Percentiles rank a stretch among this genome's conserved stretches.
Conservation (phyloP, 768 basidiomycete genomes). For the Phlegmacium glaucopus region DNA sequence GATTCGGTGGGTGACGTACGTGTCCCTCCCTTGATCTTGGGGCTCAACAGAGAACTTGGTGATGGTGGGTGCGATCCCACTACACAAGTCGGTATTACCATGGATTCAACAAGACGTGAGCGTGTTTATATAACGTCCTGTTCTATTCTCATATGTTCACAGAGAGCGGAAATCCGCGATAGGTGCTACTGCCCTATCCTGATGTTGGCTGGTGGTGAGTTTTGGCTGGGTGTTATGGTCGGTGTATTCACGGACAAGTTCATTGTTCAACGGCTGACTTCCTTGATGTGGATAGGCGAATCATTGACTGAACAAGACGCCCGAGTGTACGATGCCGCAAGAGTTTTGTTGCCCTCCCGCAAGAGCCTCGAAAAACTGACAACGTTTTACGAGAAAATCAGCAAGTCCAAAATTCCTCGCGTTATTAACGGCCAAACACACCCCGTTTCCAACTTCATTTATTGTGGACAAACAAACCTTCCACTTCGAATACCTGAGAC, state of each 20-base stretch:
- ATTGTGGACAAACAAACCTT: background rate
- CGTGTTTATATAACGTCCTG: too few relatives aligned
- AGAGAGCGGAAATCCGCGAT: too few relatives aligned
- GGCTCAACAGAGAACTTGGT: too few relatives aligned
- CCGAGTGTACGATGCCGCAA: conserved; percentile 7
- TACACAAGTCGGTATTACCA: too few relatives aligned
- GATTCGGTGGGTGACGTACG: too few relatives aligned
- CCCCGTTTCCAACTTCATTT: conserved; percentile 13
- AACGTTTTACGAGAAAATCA: conserved; percentile 3
- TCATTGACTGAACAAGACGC: conserved; percentile 10
- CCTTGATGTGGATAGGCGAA: conserved; percentile 15
- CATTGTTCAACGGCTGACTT: conserved; percentile 17
- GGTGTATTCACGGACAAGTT: conserved; percentile 14
- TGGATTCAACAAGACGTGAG: too few relatives aligned
- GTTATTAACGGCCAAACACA: background rate
- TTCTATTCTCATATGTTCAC: too few relatives aligned
- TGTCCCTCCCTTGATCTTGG: too few relatives aligned
- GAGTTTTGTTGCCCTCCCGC: conserved; percentile 10
- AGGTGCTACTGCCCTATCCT: too few relatives aligned
- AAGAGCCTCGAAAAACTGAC: conserved; percentile 4
- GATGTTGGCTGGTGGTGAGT: too few relatives aligned
- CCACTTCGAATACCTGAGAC: conserved; percentile 6
- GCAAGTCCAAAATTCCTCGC: background rate
- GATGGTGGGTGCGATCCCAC: too few relatives aligned
- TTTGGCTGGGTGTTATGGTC: conserved; percentile 11